Evolutionary conservation across 768 basidiomycete species (phyloP).

Genomic region (Russula lepida): DNA sequence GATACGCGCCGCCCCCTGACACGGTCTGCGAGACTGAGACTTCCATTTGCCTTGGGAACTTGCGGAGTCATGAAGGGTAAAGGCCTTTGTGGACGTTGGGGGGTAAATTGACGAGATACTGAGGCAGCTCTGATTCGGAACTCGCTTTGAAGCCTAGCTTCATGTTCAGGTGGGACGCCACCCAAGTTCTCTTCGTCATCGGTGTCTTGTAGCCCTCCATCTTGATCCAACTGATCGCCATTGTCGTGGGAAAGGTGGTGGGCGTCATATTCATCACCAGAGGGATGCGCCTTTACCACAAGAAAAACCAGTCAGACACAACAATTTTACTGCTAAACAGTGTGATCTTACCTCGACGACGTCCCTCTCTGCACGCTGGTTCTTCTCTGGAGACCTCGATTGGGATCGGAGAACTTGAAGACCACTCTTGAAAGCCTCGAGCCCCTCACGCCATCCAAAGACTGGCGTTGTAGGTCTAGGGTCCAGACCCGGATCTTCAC

Average conservation of each 20-base stretch:
- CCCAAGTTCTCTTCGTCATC: constrained; percentile 20
- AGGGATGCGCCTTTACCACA: neutral
- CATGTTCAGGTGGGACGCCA: constrained; percentile 6
- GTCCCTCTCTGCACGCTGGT: constrained; percentile 9
- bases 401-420: constrained; percentile 28
- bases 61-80: constrained; percentile 55
- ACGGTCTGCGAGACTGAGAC: constrained; percentile 15
- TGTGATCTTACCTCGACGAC: constrained; percentile 3
- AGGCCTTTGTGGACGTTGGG: constrained; percentile 27
- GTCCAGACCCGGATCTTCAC: constrained; percentile 21
- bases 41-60: constrained; percentile 20
- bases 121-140: neutral
- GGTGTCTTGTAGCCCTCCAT: constrained; percentile 8
- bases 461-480: constrained; percentile 27
- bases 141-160: constrained; percentile 10
- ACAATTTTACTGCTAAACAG: neutral
- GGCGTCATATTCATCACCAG: constrained; percentile 18
- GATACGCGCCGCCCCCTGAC: constrained; percentile 18
- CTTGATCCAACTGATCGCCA: constrained; percentile 23
- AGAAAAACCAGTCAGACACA: neutral
- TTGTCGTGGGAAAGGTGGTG: constrained; percentile 19
- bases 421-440: constrained; percentile 29
- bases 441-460: constrained; percentile 29
- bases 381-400: constrained; percentile 23
- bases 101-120: constrained; percentile 18